Conservation (phyloP, 768 basidiomycete species). For the Pleurotus eryngii region DNA sequence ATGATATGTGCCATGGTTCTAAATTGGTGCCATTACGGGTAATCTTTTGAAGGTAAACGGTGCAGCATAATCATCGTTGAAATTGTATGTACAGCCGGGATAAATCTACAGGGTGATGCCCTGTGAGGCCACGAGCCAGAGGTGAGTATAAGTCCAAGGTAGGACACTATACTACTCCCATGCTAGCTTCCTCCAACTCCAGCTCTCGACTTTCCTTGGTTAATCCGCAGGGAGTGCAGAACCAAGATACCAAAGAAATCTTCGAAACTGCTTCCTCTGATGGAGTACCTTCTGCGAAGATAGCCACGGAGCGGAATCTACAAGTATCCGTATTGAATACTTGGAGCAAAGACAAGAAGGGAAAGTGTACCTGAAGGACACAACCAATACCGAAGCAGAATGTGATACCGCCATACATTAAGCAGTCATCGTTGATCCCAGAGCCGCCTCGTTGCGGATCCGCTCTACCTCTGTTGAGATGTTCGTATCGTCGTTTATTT, state of each 20-base stretch:
- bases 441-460: constrained; percentile 34
- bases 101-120: too few species aligned
- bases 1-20: too few species aligned
- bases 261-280: constrained; percentile 38
- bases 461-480: constrained; percentile 27
- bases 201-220: constrained; percentile 46
- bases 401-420: constrained; percentile 28
- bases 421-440: constrained; percentile 33
- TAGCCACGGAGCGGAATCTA: constrained; percentile 33
- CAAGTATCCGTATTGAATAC: not conserved
- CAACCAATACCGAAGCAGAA: constrained; percentile 30
- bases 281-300: constrained; percentile 41
- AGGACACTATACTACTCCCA: too few species aligned
- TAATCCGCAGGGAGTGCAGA: constrained; percentile 45
- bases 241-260: constrained; percentile 39
- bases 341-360: too few species aligned
- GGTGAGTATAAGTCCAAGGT: too few species aligned
- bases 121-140: too few species aligned
- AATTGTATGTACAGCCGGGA: too few species aligned
- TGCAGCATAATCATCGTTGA: too few species aligned
- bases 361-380: constrained; percentile 15
- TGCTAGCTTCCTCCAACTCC: constrained; percentile 29
- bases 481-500: constrained; percentile 30
- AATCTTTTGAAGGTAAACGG: too few species aligned
- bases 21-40: too few species aligned